Evolutionary conservation across 2,329 filamentous ascomycete genomes (phyloP).

Genomic region (Tolypocladium tropicale): DNA sequence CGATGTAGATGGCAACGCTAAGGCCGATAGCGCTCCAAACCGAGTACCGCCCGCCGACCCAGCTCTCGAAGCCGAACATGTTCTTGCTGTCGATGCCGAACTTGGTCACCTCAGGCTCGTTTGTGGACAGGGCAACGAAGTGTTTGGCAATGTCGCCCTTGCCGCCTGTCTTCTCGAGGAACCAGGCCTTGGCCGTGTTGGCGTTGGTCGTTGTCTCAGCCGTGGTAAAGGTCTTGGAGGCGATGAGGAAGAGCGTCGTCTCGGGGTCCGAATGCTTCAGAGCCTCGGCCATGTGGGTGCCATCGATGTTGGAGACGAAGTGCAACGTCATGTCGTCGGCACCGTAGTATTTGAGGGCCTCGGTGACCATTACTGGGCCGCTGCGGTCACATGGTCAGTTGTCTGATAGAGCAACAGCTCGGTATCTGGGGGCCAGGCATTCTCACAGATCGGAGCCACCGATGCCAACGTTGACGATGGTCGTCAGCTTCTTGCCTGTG

Average conservation of each 20-base stretch:
- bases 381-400: constrained; percentile 31
- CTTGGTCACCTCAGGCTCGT: constrained; percentile 90
- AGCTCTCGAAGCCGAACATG: constrained; percentile 99
- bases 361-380: constrained; percentile 97
- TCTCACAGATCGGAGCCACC: constrained; percentile 95
- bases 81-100: constrained; percentile 98
- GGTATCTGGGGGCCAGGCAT: too few relatives aligned
- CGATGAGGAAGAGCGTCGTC: constrained; percentile 96
- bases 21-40: constrained; percentile 98
- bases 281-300: constrained; percentile 93
- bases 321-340: constrained; percentile 79
- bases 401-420: too few relatives aligned
- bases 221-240: constrained; percentile 98
- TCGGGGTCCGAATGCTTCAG: constrained; percentile 83
- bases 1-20: constrained; percentile 88
- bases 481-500: constrained; percentile 94
- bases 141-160: constrained; percentile 92
- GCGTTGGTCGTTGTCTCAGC: constrained; percentile 96
- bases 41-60: constrained; percentile 96
- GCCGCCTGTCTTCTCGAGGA: constrained; percentile 69
- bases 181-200: constrained; percentile 95
- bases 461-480: constrained; percentile 95
- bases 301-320: constrained; percentile 99
- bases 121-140: constrained; percentile 96
- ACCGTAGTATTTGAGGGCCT: constrained; percentile 92